Evolutionary conservation across 306 rosid species (phyloP).

Genomic region (Medicago arabica): DNA sequence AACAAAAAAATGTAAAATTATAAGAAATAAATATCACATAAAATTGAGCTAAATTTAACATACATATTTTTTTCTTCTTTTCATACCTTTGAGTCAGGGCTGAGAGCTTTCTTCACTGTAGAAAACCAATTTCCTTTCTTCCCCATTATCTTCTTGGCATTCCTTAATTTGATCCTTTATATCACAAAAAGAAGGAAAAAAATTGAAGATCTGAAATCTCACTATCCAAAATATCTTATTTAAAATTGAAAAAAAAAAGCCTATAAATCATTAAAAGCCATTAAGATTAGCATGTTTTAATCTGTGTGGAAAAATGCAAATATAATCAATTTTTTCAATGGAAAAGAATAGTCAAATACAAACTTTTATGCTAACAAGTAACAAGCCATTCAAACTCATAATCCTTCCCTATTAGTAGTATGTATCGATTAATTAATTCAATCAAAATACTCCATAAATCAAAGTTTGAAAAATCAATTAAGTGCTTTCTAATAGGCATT

Average conservation of each 20-base stretch:
- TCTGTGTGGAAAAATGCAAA: background rate
- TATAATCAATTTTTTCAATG: background rate
- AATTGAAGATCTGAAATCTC: slow-evolving; percentile 43
- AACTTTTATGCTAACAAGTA: background rate
- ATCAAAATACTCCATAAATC: slow-evolving; percentile 18
- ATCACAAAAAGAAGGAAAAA: background rate
- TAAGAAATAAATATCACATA: slow-evolving; percentile 35
- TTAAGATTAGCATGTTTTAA: slow-evolving; percentile 17
- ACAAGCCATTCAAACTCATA: slow-evolving; percentile 27
- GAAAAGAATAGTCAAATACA: slow-evolving; percentile 11
- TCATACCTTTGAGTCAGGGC: slow-evolving; percentile 87
- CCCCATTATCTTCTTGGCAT: slow-evolving; percentile 83
- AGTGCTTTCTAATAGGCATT: slow-evolving; percentile 1
- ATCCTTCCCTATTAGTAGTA: slow-evolving; percentile 20
- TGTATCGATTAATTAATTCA: slow-evolving; percentile 19
- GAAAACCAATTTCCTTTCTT: slow-evolving; percentile 97
- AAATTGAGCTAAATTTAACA: background rate
- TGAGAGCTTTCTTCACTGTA: slow-evolving; percentile 90
- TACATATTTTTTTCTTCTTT: slow-evolving; percentile 20
- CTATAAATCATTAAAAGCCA: slow-evolving; percentile 30
- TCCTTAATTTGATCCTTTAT: slow-evolving; percentile 60
- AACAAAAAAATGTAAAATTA: slow-evolving; percentile 17
- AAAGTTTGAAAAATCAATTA: slow-evolving; percentile 4
- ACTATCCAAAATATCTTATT: slow-evolving; percentile 29
- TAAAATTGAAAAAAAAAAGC: slow-evolving; percentile 11